A percentile compares a stretch with the other conserved stretches of the same genome.
These are phyloP conservation scores for Pleurotus giganteus DNA, from an alignment of 768 basidiomycete genomes.

Conservation along the genomic window DNA sequence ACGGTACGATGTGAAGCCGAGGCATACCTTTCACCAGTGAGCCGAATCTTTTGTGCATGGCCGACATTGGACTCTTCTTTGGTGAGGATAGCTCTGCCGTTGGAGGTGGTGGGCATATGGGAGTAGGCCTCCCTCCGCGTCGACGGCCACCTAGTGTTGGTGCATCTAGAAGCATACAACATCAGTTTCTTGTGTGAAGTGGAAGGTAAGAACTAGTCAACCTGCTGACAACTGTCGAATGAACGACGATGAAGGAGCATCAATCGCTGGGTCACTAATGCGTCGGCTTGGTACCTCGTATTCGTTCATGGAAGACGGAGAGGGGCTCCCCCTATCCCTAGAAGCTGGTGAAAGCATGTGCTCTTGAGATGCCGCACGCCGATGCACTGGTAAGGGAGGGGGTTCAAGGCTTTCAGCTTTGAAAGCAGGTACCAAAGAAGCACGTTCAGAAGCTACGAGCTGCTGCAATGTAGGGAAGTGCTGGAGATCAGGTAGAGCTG, in stretches of 20 bases:
- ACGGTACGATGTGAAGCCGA: background rate
- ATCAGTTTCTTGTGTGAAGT: too few relatives aligned
- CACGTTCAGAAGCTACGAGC: background rate
- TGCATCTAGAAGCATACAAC: too few relatives aligned
- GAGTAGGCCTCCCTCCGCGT: background rate
- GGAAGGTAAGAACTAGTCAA: too few relatives aligned
- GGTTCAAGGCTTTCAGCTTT: background rate
- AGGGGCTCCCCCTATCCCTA: too few relatives aligned
- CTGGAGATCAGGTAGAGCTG: background rate
- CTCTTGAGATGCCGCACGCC: too few relatives aligned
- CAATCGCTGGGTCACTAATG: background rate
- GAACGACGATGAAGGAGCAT: background rate
- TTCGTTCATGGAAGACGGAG: too few relatives aligned
- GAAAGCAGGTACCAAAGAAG: background rate
- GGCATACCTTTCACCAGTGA: background rate
- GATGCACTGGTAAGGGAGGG: background rate
- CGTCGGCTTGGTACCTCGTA: background rate
- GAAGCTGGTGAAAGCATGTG: background rate
- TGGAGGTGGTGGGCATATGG: background rate
- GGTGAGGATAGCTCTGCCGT: background rate
- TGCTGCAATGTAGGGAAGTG: background rate
- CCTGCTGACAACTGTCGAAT: background rate
- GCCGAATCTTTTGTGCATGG: background rate
- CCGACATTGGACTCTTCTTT: background rate
- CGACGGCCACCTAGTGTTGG: background rate